These are phyloP conservation scores for Alternaria longipes DNA, from an alignment of 2,329 filamentous ascomycete genomes.

Conservation along the genomic window DNA sequence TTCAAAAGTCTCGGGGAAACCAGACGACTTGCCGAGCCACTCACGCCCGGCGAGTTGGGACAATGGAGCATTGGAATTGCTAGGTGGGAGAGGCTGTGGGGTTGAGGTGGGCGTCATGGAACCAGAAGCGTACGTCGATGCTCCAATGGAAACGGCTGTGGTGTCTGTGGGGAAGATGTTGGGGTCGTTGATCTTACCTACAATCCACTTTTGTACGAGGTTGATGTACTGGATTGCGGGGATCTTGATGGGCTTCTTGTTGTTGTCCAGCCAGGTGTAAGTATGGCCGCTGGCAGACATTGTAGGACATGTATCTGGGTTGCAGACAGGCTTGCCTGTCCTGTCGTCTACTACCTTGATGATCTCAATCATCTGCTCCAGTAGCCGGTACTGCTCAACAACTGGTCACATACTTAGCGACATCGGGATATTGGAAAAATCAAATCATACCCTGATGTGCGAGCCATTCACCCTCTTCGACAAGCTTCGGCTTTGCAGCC, in stretches of 20 bases:
- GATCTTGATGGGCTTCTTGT: conserved; percentile 87
- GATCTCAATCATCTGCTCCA: conserved; percentile 88
- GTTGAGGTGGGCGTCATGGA: conserved; percentile 58
- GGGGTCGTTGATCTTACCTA: conserved; percentile 90
- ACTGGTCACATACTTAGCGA: conserved; percentile 63
- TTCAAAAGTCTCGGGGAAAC: conserved; percentile 64
- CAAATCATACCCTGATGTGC: conserved; percentile 85
- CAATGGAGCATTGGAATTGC: conserved; percentile 62
- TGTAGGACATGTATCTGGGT: conserved; percentile 80
- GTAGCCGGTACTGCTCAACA: conserved; percentile 88
- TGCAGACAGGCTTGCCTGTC: conserved; percentile 80
- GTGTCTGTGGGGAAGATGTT: conserved; percentile 90
- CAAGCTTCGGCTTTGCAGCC: conserved; percentile 89
- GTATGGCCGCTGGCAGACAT: conserved; percentile 96
- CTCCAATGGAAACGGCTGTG: conserved; percentile 71
- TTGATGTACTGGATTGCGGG: conserved; percentile 94
- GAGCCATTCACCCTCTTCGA: conserved; percentile 94
- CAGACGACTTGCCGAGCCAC: conserved; percentile 91
- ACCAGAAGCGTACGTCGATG: conserved; percentile 65
- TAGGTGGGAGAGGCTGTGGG: conserved; percentile 57
- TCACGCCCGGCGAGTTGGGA: conserved; percentile 72
- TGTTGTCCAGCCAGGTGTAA: conserved; percentile 94
- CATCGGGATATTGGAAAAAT: conserved; percentile 5
- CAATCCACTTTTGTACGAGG: conserved; percentile 96
- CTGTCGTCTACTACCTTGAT: conserved; percentile 86